Base-by-base conservation (phyloP, 2,329 filamentous ascomycete genomes). In the Trichoderma polysporum region DNA sequence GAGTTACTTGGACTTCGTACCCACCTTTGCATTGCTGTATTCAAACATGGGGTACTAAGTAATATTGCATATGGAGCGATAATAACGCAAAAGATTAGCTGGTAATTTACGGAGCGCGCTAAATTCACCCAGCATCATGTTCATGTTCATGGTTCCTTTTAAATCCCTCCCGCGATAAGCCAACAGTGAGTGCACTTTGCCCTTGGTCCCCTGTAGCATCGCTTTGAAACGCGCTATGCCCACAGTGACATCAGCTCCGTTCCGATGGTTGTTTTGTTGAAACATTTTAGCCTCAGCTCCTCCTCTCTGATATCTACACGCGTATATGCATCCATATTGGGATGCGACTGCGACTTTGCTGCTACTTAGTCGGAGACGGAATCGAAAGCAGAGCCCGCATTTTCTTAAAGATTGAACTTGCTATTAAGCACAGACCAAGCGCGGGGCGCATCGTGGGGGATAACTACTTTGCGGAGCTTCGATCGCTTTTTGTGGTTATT, bases 161-260 rank as follows among this genome's bases (percentile, higher is more conserved):
- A n/a, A 45, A 45, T 49, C 45, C 58, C 31, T 17, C 58, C 19
- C 45, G 22, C 57, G 52, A 62, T 35, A 52, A 62, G n/a, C 58
- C 50, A n/a, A n/a, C n/a, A n/a, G n/a, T 13, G 31, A 19, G 37
- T 12, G 13, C 47, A 41, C 10, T 19, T n/a, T 50, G 27, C 8
- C 15, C 19, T 41, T 12, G 4, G 29, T 25, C 19, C 19, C 33
- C 22, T 9, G 41, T 35, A 5, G 15, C 33, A 19, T 41, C 19
- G 6, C 22, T 39, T 25, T 54, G 60, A 63, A 63, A 63, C 60
- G 10, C 60, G 58, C 58, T n/a, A 61, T 50, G 17, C 15, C 5
- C 39, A 12, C 29, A 61, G 22, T 50, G 60, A 63, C 60, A 63
- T 63, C 60, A 45, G 37, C 60, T 45, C 49, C 37, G 49, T 54